Base-by-base conservation (phyloP, 2,329 filamentous ascomycete species). In the Colletotrichum siamense region DNA sequence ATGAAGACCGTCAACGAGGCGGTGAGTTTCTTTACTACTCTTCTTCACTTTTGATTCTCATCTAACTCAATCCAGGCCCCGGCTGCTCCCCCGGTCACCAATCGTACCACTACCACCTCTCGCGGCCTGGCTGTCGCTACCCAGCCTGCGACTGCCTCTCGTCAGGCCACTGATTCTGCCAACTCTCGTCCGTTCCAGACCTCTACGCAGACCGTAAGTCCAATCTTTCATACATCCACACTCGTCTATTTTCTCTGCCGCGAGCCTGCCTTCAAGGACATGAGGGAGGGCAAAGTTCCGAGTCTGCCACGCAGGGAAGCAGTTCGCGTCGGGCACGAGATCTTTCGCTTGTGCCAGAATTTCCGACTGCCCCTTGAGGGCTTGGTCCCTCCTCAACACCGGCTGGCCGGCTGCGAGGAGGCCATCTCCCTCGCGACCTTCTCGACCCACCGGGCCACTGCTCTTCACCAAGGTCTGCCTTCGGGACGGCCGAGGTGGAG, bases 121-220 rank as follows among this genome's bases (percentile, higher is more conserved):
- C 36, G 36, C 36, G 8, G 36, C 16, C 8, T 39, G 1, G 36
- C 36, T 39, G 36, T 1, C 15, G 0, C 34, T 36, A 0, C 15
- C 0, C 36, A 18, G 36, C 0, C 36, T 39, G 0, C 15, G 36
- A 39, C 8, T 18, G 36, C 36, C 39, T n/a, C 18, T 44, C 39
- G 18, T 12, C 39, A 44, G 39, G 39, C 9, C 18, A n/a, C 18
- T 12, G 39, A 0, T 6, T 49, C 39, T 49, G 3, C 2, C 39
- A 1, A 22, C 18, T 0, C 9, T 49, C 39, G 9, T n/a, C 18
- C 39, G 0, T 6, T 0, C 3, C 39, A 49, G 18, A 49, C 1
- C 5, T 1, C 39, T 7, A 3, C 3, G 0, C 39, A 49, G 39
- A 4, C 39, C 9, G 39, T 49, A n/a, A 49, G 39, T n/a, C 9